Evolutionary conservation across 2,329 filamentous ascomycete species (phyloP), one percentile per base, ranked within the genome.

Genomic region (Monosporascus sp.): DNA sequence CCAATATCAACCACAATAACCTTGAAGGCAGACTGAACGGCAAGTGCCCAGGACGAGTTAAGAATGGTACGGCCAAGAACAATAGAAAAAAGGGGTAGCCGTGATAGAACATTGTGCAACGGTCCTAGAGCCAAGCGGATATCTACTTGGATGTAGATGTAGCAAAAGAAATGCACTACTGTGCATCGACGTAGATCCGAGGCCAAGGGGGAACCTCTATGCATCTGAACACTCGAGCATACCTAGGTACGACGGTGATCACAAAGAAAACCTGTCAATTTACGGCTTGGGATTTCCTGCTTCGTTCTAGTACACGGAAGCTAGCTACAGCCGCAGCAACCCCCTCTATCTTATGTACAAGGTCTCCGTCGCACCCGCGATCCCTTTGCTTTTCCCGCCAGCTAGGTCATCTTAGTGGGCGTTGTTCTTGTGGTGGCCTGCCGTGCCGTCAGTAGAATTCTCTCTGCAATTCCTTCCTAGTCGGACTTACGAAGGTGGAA

Each of bases 341-440:
- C 34, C 48, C 42, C 37, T 58, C 56, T 57, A 61, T 60, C 51
- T 59, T 66, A 66, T 63, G 57, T 67, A 67, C 64, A 67, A 51
- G 55, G 55, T 53, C 46, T 55, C 22, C 52, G 27, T 62, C 48
- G 46, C 54, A 27, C 53, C 42, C n/a, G 11, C 11, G 11, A 34
- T 34, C 18, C 45, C 38, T 39, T 50, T 24, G 20, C 47, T 41
- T 24, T 20, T 47, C 34, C 47, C 50, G 22, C 6, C 17, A 18
- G n/a, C 27, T 38, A 25, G 27, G 41, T 45, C 38, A 25, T 38
- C 55, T 79, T 95, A 99, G 82, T 99, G 94, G 67, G 90, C 89
- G 76, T 99, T 95, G 88, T 99, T 97, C 89, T 99, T 99, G 89
- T 97, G 93, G 85, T 99, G 93, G 68, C 94, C 94, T 99, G 65